Percentiles rank a stretch among this genome's conserved stretches.
Conservation (phyloP, 2,329 filamentous ascomycete genomes). For the Alternaria solani region DNA sequence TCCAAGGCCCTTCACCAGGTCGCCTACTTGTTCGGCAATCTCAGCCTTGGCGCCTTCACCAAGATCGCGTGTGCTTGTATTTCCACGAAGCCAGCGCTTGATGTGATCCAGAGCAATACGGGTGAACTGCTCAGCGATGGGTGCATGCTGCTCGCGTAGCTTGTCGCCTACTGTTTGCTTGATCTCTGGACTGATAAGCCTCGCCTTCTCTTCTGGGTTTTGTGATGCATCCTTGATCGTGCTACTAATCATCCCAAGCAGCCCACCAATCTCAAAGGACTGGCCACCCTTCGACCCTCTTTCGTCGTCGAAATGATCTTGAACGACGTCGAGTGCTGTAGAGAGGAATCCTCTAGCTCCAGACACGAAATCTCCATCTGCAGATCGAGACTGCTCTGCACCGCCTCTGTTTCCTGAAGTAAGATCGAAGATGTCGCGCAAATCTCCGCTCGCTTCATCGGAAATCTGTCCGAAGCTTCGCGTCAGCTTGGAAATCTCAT, state of each 20-base stretch:
- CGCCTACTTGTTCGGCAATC: slow-evolving; percentile 39
- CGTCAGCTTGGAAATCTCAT: slow-evolving; percentile 41
- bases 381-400: slow-evolving; percentile 22
- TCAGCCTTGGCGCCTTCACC: slow-evolving; percentile 42
- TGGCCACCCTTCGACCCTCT: slow-evolving; percentile 22
- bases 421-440: slow-evolving; percentile 40
- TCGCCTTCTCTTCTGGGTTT: slow-evolving; percentile 41
- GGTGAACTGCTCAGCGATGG: slow-evolving; percentile 42
- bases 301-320: slow-evolving; percentile 37
- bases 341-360: slow-evolving; percentile 38
- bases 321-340: slow-evolving; percentile 35
- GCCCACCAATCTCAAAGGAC: slow-evolving; percentile 34
- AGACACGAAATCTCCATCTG: slow-evolving; percentile 22
- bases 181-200: slow-evolving; percentile 43
- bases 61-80: slow-evolving; percentile 40
- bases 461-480: slow-evolving; percentile 40
- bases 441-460: slow-evolving; percentile 37
- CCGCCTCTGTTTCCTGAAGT: slow-evolving; percentile 29
- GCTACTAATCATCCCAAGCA: slow-evolving; percentile 38
- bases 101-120: slow-evolving; percentile 41
- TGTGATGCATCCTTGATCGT: slow-evolving; percentile 40
- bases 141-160: slow-evolving; percentile 35
- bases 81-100: slow-evolving; percentile 44
- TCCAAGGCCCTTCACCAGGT: slow-evolving; percentile 40
- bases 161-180: slow-evolving; percentile 39